Conservation (phyloP, 2,329 filamentous ascomycete species). For the Aureobasidium zeae region DNA sequence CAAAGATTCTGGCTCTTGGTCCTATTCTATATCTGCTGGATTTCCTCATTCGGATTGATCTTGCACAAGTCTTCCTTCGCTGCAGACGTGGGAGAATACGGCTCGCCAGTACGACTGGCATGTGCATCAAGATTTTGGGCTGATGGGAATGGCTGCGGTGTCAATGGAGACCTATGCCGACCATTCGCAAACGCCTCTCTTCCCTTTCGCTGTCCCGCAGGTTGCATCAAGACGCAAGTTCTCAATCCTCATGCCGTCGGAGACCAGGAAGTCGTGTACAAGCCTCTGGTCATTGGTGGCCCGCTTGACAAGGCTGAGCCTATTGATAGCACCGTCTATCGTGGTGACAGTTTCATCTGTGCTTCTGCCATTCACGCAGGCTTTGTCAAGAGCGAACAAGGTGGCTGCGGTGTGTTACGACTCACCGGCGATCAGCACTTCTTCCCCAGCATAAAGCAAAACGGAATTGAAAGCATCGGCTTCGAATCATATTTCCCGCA, state of each 20-base stretch:
- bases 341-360: conserved; percentile 83
- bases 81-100: conserved; percentile 58
- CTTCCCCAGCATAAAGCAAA: conserved; percentile 54
- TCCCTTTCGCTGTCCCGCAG: conserved; percentile 65
- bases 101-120: conserved; percentile 53
- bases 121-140: conserved; percentile 64
- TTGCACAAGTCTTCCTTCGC: conserved; percentile 53
- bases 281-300: conserved; percentile 47
- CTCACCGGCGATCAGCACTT: conserved; percentile 58
- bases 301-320: conserved; percentile 32
- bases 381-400: conserved; percentile 58
- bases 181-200: conserved; percentile 63
- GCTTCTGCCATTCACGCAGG: conserved; percentile 77
- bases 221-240: conserved; percentile 56
- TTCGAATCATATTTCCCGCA: conserved; percentile 89
- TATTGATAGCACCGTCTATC: conserved; percentile 54
- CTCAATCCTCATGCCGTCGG: conserved; percentile 69
- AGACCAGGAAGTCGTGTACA: conserved; percentile 51
- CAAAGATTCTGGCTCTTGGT: conserved; percentile 53
- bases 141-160: conserved; percentile 60
- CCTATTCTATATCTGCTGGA: conserved; percentile 56
- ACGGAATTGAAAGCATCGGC: conserved; percentile 65
- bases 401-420: conserved; percentile 73
- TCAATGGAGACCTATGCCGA: conserved; percentile 65
- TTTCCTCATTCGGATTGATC: conserved; percentile 59